Conservation (phyloP, 768 basidiomycete species). For the Phylloporus sp. region DNA sequence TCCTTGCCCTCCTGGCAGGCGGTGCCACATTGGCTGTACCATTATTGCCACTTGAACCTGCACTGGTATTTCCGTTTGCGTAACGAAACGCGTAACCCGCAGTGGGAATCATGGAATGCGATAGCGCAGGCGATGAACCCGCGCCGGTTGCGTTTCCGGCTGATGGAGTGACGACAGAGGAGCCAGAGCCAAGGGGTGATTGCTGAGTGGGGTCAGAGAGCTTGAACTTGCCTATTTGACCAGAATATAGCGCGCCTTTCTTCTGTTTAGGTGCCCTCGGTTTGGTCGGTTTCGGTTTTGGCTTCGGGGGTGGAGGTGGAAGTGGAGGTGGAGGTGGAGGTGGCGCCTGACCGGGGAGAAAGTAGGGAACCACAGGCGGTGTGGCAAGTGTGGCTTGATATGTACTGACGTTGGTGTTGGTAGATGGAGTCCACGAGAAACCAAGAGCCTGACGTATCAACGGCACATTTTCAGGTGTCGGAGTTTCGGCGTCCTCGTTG, state of each 20-base stretch:
- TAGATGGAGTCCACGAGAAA: constrained; percentile 39
- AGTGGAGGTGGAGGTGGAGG: constrained; percentile 5
- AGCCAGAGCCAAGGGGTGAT: constrained; percentile 18
- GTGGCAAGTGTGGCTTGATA: constrained; percentile 25
- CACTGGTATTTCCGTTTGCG: constrained; percentile 3
- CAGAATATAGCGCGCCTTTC: constrained; percentile 37
- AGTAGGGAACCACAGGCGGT: constrained; percentile 29
- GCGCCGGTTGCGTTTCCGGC: constrained; percentile 5
- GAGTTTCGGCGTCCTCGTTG: constrained; percentile 40
- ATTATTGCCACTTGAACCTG: constrained; percentile 1
- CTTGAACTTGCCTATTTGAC: constrained; percentile 50
- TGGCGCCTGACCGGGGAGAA: constrained; percentile 53
- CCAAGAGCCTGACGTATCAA: constrained; percentile 58
- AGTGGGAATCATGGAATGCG: constrained; percentile 3
- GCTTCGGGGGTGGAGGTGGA: no score
- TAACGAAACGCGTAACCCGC: background rate
- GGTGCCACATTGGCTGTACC: background rate
- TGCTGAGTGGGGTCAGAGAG: constrained; percentile 27
- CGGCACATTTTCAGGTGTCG: constrained; percentile 45
- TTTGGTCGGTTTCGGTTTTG: constrained; percentile 26
- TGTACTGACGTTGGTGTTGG: constrained; percentile 26
- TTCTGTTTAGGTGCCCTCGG: constrained; percentile 28
- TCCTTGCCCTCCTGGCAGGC: constrained; percentile 11
- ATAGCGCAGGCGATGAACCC: background rate
- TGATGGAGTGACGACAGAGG: constrained; percentile 33